A percentile compares a stretch with the other conserved stretches of the same genome.
phyloP scores from a whole-genome alignment of 2,329 filamentous ascomycete genomes.

The Fusarium pseudoanthophilum region DNA sequence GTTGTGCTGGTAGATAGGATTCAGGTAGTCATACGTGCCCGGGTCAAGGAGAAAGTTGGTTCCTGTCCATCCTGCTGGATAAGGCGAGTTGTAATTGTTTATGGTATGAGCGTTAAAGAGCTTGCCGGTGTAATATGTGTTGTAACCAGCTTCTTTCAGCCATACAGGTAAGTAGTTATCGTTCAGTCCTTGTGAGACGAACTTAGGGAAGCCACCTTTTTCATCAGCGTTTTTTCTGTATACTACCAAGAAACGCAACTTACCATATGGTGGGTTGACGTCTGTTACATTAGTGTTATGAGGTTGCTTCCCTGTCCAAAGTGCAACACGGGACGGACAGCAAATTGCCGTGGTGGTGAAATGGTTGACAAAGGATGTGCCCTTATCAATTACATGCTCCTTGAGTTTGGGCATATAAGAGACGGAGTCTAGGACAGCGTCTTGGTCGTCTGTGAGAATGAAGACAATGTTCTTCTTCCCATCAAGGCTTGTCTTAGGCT shows the following conservation, averaged over 20 bases:
- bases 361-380: conserved; percentile 69
- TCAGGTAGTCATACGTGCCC: conserved; percentile 57
- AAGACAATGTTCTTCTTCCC: conserved; percentile 68
- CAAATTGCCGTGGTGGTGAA: conserved; percentile 75
- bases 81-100: conserved; percentile 69
- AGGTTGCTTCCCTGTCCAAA: conserved; percentile 73
- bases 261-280: background rate
- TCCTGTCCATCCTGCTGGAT: conserved; percentile 67
- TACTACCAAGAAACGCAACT: fast-evolving
- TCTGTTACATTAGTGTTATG: conserved; percentile 77
- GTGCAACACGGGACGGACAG: conserved; percentile 72
- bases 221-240: background rate
- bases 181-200: conserved; percentile 72
- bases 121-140: conserved; percentile 80
- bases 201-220: conserved; percentile 68
- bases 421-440: conserved; percentile 69
- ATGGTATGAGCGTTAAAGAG: conserved; percentile 73
- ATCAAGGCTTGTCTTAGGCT: background rate
- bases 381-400: conserved; percentile 66
- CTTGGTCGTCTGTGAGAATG: conserved; percentile 76
- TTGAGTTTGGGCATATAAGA: conserved; percentile 68
- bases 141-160: conserved; percentile 75
- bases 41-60: conserved; percentile 52
- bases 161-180: conserved; percentile 76
- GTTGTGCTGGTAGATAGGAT: conserved; percentile 60